Conservation (phyloP, 306 rosid genomes). For the Citrullus mucosospermus region DNA sequence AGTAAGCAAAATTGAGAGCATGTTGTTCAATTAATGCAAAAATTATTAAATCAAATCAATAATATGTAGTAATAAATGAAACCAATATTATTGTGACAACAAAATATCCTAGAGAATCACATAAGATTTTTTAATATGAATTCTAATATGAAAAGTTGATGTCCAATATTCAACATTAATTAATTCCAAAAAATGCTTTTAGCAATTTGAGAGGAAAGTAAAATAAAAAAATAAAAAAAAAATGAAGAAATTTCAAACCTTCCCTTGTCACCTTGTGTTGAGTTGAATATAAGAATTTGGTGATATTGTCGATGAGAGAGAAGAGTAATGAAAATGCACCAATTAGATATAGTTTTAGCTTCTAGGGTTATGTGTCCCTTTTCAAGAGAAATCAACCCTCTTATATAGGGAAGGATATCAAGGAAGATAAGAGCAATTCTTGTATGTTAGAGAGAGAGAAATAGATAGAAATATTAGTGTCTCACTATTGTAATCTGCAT, state of each 20-base stretch:
- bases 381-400: background rate
- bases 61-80: too few species aligned
- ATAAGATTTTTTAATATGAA: too few species aligned
- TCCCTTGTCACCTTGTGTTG: background rate
- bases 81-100: background rate
- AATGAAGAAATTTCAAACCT: background rate
- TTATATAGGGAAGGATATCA: background rate
- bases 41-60: too few species aligned
- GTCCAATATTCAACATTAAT: too few species aligned
- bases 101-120: too few species aligned
- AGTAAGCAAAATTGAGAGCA: background rate
- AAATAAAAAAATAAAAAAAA: too few species aligned
- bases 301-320: background rate
- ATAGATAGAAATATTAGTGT: too few species aligned
- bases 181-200: too few species aligned
- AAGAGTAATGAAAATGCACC: background rate
- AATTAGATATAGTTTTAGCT: too few species aligned
- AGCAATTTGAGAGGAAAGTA: background rate
- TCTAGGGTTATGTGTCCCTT: background rate
- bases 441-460: background rate
- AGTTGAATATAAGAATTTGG: background rate
- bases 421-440: background rate
- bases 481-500: too few species aligned
- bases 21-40: background rate
- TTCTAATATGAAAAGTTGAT: too few species aligned